Conservation (phyloP, 179 eudicot genomes). For the Gypsophila paniculata region DNA sequence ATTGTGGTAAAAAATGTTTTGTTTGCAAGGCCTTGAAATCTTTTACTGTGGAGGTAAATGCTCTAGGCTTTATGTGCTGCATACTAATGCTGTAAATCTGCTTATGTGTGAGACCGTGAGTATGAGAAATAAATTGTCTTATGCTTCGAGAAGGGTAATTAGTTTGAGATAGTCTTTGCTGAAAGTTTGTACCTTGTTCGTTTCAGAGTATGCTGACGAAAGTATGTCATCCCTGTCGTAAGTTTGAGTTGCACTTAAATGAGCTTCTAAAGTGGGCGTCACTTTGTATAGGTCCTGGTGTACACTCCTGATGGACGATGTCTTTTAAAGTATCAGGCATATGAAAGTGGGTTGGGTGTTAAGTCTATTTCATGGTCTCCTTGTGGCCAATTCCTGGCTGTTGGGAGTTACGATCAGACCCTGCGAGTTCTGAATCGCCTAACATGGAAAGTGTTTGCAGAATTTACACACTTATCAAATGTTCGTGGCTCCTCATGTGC, state of each 20-base stretch:
- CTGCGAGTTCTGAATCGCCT: slow-evolving; percentile 81
- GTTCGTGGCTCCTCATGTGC: slow-evolving; percentile 90
- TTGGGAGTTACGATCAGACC: slow-evolving; percentile 97
- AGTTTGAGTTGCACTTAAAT: neutral
- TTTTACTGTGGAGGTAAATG: neutral
- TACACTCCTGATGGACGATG: slow-evolving; percentile 95
- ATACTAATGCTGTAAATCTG: slow-evolving; percentile 2
- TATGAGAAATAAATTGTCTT: neutral
- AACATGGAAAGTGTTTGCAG: slow-evolving; percentile 97
- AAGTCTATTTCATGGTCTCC: slow-evolving; percentile 98
- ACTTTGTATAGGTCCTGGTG: slow-evolving; percentile 62
- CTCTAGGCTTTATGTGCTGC: slow-evolving; percentile 1
- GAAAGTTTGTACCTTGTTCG: neutral
- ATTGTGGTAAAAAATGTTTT: neutral
- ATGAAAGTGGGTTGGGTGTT: slow-evolving; percentile 95
- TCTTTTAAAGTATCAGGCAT: slow-evolving; percentile 87
- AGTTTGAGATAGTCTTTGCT: neutral
- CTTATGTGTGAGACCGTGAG: neutral
- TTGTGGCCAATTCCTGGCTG: slow-evolving; percentile 85
- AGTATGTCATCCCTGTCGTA: neutral
- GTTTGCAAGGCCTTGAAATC: neutral
- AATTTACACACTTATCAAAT: slow-evolving; percentile 68
- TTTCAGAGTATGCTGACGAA: neutral
- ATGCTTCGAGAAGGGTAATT: neutral
- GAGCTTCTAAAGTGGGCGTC: slow-evolving; percentile 2